Evolutionary conservation across 305 asterid genomes (phyloP), one percentile per base, ranked within the genome.

Genomic region (Striga hermonthica): DNA sequence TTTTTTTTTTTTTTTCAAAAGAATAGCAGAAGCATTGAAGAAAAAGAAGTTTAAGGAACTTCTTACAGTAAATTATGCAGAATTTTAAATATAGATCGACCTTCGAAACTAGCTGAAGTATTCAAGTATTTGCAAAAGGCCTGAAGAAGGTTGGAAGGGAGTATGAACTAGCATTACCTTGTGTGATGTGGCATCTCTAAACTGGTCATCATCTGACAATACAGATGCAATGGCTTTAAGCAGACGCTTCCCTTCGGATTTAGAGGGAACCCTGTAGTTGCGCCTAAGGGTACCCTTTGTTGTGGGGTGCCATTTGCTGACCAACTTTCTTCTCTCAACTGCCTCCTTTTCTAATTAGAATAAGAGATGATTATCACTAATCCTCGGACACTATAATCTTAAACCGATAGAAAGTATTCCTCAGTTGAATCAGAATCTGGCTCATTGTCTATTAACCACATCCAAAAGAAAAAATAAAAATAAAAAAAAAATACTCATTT

Each of bases 281-380:
- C 98, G 97, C 79, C 84, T 84, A 0, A 92, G 90, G 60, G 95
- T 92, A 47, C 97, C 97, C 78, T 89, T 92, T 8, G 98, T 92
- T 49, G 98, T 92, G 7, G 96, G 96, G 74, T 92, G 98, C 98
- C 98, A 92, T 82, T 92, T 89, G 83, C 98, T 83, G 67, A 82
- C 93, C 59, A 92, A 63, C 72, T 89, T 92, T 82, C 97, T 84
- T 72, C 74, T 86, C 66, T 85, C 81, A 66, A 82, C 74, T 71
- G 98, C 97, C 79, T 87, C 98, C 43, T 86, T 87, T 66, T 92
- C 98, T 92, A 88, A 36, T 22, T 22, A 22, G 31, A 64, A 9
- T 64, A 59, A 54, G 9, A 70, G 50, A 52, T 56, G 43, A 75
- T 50, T 57, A 22, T 22, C 31, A 22, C 31, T 22, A 22, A 22